Evolutionary conservation across 345 rosid genomes (phyloP).

Genomic region (Cardamine resedifolia): DNA sequence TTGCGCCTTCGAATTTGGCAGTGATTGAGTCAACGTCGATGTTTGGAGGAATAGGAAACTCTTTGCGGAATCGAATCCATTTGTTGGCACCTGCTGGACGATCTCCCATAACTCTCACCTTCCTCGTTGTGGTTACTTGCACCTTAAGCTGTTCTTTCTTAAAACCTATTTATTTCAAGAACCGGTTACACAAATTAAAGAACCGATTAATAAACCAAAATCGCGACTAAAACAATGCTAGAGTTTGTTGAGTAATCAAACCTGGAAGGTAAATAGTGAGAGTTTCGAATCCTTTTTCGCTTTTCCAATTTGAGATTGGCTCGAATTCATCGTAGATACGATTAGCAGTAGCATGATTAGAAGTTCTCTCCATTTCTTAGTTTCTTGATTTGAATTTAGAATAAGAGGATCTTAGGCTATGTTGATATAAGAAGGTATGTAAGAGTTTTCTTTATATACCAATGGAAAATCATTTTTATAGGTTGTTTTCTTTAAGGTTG

Average conservation of each 20-base stretch:
- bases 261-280: slow-evolving; percentile 41
- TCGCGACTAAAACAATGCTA: neutral
- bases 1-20: slow-evolving; percentile 42
- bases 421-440: slow-evolving; percentile 9
- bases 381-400: slow-evolving; percentile 13
- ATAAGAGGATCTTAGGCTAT: slow-evolving; percentile 9
- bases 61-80: slow-evolving; percentile 37
- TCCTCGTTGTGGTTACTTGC: slow-evolving; percentile 40
- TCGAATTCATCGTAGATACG: slow-evolving; percentile 41
- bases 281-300: slow-evolving; percentile 34
- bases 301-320: slow-evolving; percentile 39
- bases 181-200: neutral
- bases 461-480: neutral
- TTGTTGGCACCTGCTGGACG: slow-evolving; percentile 36
- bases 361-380: slow-evolving; percentile 26
- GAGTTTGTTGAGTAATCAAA: slow-evolving; percentile 12
- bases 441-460: slow-evolving; percentile 24
- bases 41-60: slow-evolving; percentile 34
- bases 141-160: slow-evolving; percentile 45
- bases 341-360: slow-evolving; percentile 13
- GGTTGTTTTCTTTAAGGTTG: slow-evolving; percentile 22
- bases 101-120: slow-evolving; percentile 41
- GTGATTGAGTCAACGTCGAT: slow-evolving; percentile 19
- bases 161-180: slow-evolving; percentile 37
- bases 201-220: neutral